Conservation (phyloP, 768 basidiomycete genomes). For the Phaffia australis region DNA sequence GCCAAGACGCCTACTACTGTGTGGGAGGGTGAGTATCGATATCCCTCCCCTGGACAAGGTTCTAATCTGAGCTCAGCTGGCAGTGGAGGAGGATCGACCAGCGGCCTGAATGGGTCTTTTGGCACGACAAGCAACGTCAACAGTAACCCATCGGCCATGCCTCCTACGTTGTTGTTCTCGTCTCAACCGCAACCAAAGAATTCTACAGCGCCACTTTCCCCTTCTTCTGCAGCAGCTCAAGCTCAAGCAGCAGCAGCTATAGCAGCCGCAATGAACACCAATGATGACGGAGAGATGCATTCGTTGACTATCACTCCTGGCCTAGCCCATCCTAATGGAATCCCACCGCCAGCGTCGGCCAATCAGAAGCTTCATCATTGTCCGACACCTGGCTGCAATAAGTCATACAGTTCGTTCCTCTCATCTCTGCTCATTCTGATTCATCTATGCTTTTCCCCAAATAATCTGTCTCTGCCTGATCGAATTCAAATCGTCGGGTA, state of each 20-base stretch:
- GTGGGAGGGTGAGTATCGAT: conserved; percentile 18
- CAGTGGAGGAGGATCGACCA: no score
- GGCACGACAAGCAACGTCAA: not conserved
- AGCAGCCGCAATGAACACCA: not conserved
- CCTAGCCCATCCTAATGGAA: conserved; percentile 18
- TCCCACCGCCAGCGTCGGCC: conserved; percentile 21
- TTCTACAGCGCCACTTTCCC: not conserved
- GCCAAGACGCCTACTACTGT: conserved; percentile 2
- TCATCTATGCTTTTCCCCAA: no score
- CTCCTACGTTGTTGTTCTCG: conserved; percentile 21
- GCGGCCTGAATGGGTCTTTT: no score
- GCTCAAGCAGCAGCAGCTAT: conserved; percentile 10
- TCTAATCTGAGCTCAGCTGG: not conserved
- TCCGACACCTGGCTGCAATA: conserved; percentile 90
- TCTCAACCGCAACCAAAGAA: conserved; percentile 2
- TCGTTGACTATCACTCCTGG: not conserved
- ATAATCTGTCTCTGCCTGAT: no score
- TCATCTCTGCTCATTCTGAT: no score
- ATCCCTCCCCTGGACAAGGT: not conserved
- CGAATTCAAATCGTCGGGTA: no score
- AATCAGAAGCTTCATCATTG: conserved; percentile 45
- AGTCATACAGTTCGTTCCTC: conserved; percentile 53
- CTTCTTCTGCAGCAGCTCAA: not conserved
- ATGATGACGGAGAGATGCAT: no score
- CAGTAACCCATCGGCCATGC: conserved; percentile 18